Evolutionary conservation across 2,329 filamentous ascomycete genomes (phyloP).

Genomic region (Botryotinia globosa): DNA sequence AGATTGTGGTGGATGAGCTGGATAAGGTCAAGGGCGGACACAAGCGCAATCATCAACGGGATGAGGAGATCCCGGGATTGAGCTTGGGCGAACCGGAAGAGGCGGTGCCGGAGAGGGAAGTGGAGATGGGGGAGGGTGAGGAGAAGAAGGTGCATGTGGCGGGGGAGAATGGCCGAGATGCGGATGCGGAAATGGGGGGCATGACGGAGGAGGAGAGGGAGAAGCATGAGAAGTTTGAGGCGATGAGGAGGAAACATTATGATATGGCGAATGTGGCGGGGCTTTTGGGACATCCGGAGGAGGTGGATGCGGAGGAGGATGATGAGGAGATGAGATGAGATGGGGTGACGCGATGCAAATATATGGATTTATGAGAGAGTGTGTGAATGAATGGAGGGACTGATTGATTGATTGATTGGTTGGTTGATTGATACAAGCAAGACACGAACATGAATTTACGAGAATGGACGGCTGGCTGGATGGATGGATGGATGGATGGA

Average conservation of each 20-base stretch:
- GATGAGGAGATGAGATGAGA: constrained; percentile 44
- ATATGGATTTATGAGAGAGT: neutral
- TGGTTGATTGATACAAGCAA: neutral
- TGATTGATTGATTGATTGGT: too few species aligned
- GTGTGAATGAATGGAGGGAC: too few species aligned
- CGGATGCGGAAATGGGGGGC: constrained; percentile 48
- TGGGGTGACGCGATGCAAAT: neutral
- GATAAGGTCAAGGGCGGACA: constrained; percentile 42
- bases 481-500: neutral
- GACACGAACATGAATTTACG: neutral
- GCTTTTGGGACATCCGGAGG: constrained; percentile 74
- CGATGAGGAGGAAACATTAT: constrained; percentile 92
- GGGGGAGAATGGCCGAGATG: constrained; percentile 50
- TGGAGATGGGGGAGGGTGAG: constrained; percentile 40
- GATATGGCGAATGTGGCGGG: constrained; percentile 96
- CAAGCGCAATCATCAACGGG: constrained; percentile 37
- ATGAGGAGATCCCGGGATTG: constrained; percentile 86
- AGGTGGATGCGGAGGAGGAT: constrained; percentile 56
- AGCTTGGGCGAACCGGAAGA: constrained; percentile 92
- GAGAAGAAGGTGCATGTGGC: constrained; percentile 78
- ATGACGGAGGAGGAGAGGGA: constrained; percentile 72
- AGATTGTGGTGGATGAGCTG: constrained; percentile 66
- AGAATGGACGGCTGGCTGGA: neutral
- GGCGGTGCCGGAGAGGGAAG: constrained; percentile 52
- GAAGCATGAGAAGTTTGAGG: constrained; percentile 90